phyloP scores from a whole-genome alignment of 352 stramenopile genomes.

The Globisporangium apiculatum region DNA sequence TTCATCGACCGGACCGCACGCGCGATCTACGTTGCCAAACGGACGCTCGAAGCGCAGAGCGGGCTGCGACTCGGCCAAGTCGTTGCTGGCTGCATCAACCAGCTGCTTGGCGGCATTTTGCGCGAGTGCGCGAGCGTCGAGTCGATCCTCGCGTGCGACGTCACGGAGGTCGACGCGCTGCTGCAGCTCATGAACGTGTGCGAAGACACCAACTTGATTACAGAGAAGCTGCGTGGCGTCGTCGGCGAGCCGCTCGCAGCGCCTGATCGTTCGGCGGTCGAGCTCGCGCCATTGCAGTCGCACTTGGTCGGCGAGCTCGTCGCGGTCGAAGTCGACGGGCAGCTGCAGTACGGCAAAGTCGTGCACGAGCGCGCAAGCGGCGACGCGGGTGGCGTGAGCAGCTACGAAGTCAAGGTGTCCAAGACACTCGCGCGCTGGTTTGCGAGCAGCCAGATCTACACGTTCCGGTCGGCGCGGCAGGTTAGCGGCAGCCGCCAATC shows the following conservation, averaged over 20 bases:
- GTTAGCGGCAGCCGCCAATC: background rate
- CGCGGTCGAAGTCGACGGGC: slow-evolving; percentile 40
- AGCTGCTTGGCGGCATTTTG: slow-evolving; percentile 49
- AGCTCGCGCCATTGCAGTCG: slow-evolving; percentile 58
- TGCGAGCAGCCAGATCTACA: slow-evolving; percentile 57
- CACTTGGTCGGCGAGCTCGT: slow-evolving; percentile 66
- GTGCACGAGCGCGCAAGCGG: slow-evolving; percentile 23
- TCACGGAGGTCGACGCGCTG: slow-evolving; percentile 36
- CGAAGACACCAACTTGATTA: slow-evolving; percentile 52
- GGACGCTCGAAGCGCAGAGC: slow-evolving; percentile 20
- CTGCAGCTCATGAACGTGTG: slow-evolving; percentile 57
- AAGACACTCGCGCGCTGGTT: slow-evolving; percentile 31
- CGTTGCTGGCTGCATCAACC: slow-evolving; percentile 60
- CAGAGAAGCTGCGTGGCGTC: slow-evolving; percentile 58
- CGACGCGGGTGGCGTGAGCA: slow-evolving; percentile 19
- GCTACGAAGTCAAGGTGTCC: slow-evolving; percentile 56
- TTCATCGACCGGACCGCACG: slow-evolving; percentile 39
- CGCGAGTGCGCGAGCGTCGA: slow-evolving; percentile 59
- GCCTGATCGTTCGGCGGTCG: slow-evolving; percentile 33
- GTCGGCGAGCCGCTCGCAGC: slow-evolving; percentile 46
- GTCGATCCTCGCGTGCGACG: slow-evolving; percentile 52
- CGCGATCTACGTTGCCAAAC: slow-evolving; percentile 48
- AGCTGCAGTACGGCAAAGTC: slow-evolving; percentile 57
- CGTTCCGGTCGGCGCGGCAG: slow-evolving; percentile 52
- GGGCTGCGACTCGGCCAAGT: slow-evolving; percentile 50